Conservation (phyloP, 2,329 filamentous ascomycete species). For the Venturia asperata region DNA sequence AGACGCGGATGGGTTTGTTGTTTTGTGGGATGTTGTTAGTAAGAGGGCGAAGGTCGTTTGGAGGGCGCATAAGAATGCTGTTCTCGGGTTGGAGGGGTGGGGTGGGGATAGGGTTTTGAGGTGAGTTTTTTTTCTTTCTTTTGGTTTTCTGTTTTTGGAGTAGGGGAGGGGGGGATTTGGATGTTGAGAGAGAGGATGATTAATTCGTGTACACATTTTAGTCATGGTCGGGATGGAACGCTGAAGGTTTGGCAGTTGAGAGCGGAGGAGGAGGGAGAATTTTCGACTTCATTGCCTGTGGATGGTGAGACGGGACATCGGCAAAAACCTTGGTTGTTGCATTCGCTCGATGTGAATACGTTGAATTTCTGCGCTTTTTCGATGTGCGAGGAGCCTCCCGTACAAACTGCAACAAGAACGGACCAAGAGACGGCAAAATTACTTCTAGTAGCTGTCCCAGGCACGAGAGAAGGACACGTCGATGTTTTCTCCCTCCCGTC, state of each 20-base stretch:
- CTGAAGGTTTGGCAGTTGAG: constrained; percentile 76
- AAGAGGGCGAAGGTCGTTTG: constrained; percentile 79
- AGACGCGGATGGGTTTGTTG: constrained; percentile 82
- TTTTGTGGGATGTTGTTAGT: constrained; percentile 76
- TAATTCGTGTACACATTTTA: no score
- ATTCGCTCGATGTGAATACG: constrained; percentile 79
- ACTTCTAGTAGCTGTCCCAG: constrained; percentile 68
- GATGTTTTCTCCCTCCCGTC: constrained; percentile 79
- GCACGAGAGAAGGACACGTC: constrained; percentile 48
- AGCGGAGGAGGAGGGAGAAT: constrained; percentile 50
- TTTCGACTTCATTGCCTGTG: constrained; percentile 65
- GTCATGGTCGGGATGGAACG: constrained; percentile 84
- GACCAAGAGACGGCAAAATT: constrained; percentile 23
- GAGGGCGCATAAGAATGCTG: constrained; percentile 71
- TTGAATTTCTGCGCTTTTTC: constrained; percentile 92
- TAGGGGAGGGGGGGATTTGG: background rate
- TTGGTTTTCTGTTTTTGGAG: background rate
- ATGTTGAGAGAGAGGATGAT: constrained; percentile 7
- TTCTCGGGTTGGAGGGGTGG: constrained; percentile 70
- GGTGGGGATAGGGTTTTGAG: constrained; percentile 69
- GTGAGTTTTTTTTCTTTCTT: constrained; percentile 47
- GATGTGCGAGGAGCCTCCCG: constrained; percentile 37
- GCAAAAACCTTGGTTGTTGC: constrained; percentile 73
- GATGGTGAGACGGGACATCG: constrained; percentile 47
- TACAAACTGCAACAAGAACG: background rate